Evolutionary conservation across 2,329 filamentous ascomycete species (phyloP).

Genomic region (Trichoderma semiorbis): DNA sequence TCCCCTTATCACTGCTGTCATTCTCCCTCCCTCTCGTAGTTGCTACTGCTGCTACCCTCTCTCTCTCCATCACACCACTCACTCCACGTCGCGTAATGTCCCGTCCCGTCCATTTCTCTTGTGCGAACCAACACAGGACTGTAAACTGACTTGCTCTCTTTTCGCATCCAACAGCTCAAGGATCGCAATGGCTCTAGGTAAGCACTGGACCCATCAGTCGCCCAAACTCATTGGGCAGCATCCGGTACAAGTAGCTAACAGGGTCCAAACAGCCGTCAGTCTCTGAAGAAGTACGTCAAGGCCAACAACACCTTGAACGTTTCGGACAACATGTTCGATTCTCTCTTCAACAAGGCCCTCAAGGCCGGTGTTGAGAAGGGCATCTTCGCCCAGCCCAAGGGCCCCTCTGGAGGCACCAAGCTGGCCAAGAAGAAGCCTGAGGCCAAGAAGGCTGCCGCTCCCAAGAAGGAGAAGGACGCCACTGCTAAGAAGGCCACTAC

Average conservation of each 20-base stretch:
- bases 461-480: conserved; percentile 34
- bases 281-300: conserved; percentile 59
- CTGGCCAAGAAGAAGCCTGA: conserved; percentile 71
- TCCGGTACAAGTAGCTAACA: conserved; percentile 17
- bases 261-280: conserved; percentile 47
- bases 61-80: conserved; percentile 1
- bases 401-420: conserved; percentile 87
- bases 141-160: conserved; percentile 39
- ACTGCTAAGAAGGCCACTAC: conserved; percentile 35
- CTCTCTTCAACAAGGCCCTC: conserved; percentile 82
- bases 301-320: conserved; percentile 50
- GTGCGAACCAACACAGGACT: neutral
- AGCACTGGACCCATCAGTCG: conserved; percentile 12
- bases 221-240: neutral
- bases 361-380: conserved; percentile 81
- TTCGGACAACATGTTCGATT: conserved; percentile 57
- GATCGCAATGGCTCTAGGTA: conserved; percentile 56
- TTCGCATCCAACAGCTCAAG: conserved; percentile 49
- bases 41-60: neutral
- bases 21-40: neutral
- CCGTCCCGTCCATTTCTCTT: neutral
- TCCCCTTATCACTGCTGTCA: neutral
- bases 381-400: conserved; percentile 86
- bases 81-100: neutral
- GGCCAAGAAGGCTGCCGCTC: conserved; percentile 36